Conservation (phyloP, 257 asterid species). For the Striga asiatica region DNA sequence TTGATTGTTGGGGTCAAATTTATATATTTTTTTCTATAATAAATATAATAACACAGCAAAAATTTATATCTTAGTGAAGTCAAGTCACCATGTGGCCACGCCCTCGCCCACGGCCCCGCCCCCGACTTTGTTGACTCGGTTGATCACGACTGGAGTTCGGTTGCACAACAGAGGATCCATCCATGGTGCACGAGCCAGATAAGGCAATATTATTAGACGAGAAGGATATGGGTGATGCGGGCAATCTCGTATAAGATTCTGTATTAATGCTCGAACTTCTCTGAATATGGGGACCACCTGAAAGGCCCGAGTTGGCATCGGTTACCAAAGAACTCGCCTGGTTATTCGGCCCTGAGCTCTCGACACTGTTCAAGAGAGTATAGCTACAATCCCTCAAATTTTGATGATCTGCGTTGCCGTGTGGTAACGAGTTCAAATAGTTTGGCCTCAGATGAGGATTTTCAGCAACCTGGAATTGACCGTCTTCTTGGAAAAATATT, state of each 20-base stretch:
- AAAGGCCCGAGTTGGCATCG: constrained; percentile 89
- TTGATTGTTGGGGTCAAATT: too few relatives aligned
- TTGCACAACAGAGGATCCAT: constrained; percentile 68
- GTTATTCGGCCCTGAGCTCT: constrained; percentile 81
- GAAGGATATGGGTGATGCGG: constrained; percentile 96
- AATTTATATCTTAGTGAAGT: too few relatives aligned
- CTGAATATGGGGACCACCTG: constrained; percentile 77
- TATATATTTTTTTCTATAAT: too few relatives aligned
- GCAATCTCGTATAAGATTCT: constrained; percentile 88
- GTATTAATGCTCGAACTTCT: constrained; percentile 87
- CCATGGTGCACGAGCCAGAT: constrained; percentile 75
- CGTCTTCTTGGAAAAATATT: constrained; percentile 68
- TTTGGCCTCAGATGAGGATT: constrained; percentile 60
- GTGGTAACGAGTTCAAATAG: constrained; percentile 42
- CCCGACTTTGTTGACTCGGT: constrained; percentile 35
- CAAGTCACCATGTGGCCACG: too few relatives aligned
- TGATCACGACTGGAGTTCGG: constrained; percentile 68
- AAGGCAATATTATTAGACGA: constrained; percentile 79
- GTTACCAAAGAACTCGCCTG: constrained; percentile 97
- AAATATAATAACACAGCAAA: too few relatives aligned
- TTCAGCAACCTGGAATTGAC: constrained; percentile 46
- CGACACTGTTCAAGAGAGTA: constrained; percentile 49
- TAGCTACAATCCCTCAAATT: constrained; percentile 56
- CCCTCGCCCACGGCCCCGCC: too few relatives aligned
- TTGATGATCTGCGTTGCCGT: constrained; percentile 33